Percentiles rank a stretch among this genome's conserved stretches.
phyloP scores from a whole-genome alignment of 257 asterid species.

The Salvia miltiorrhiza region DNA sequence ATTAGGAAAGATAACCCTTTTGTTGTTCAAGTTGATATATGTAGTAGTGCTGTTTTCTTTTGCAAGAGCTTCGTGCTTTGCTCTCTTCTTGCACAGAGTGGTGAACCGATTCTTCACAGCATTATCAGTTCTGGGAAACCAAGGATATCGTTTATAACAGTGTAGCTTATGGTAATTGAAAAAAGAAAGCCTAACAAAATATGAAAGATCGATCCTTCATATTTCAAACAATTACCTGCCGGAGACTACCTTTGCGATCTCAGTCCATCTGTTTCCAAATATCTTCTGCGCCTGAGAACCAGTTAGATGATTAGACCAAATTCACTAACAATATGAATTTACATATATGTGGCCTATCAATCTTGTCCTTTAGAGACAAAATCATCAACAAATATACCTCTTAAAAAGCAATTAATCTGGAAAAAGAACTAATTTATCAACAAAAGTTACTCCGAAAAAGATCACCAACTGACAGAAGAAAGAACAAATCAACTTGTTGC shows the following conservation, averaged over 20 bases:
- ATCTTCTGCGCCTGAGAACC: conserved; percentile 88
- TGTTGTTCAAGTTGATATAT: conserved; percentile 70
- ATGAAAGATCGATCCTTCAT: conserved; percentile 3
- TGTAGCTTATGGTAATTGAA: not conserved
- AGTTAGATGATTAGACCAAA: conserved; percentile 26
- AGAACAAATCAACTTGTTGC: conserved; percentile 6
- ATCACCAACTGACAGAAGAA: not conserved
- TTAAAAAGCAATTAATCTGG: not conserved
- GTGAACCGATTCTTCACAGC: conserved; percentile 99
- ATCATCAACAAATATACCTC: conserved; percentile 1
- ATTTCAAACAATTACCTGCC: conserved; percentile 70
- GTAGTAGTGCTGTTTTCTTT: conserved; percentile 67
- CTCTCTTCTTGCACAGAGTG: conserved; percentile 95
- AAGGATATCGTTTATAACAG: not conserved
- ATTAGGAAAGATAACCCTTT: conserved; percentile 69
- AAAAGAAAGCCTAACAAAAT: not conserved
- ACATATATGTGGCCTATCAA: not conserved
- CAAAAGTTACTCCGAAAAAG: not conserved
- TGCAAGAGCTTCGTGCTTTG: conserved; percentile 78
- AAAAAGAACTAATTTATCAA: conserved; percentile 10
- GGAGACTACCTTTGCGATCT: conserved; percentile 97
- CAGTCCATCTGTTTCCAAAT: conserved; percentile 98
- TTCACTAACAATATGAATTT: not conserved
- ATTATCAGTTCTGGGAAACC: conserved; percentile 77
- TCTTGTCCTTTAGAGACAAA: conserved; percentile 1